Evolutionary conservation across 1,284 basidiomycete genomes (phyloP).

Genomic region (Prillingera fragicola): DNA sequence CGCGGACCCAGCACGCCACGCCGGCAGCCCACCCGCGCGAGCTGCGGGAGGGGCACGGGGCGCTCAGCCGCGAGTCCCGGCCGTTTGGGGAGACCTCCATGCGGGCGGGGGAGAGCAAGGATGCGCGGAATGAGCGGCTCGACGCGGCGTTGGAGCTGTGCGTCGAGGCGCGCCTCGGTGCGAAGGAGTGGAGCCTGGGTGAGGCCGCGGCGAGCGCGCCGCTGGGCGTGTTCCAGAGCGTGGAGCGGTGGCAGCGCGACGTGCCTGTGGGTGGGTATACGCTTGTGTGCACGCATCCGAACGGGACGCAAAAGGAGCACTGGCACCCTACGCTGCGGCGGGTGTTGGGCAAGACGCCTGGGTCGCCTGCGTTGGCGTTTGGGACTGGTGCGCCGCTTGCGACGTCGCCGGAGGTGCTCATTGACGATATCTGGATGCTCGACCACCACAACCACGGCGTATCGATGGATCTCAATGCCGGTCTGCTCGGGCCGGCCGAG

Average conservation of each 20-base stretch:
- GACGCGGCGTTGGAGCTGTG: constrained; percentile 9
- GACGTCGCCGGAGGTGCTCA: constrained; percentile 2
- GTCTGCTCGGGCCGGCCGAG: constrained; percentile 48
- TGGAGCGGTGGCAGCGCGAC: too few species aligned
- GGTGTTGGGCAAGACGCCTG: constrained; percentile 37
- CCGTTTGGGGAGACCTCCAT: constrained; percentile 13
- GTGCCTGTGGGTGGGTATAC: too few species aligned
- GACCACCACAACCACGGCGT: constrained; percentile 74
- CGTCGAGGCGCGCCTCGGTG: not conserved
- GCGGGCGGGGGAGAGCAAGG: constrained; percentile 13
- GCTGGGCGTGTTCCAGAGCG: too few species aligned
- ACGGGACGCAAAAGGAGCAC: too few species aligned
- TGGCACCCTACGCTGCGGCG: constrained; percentile 61
- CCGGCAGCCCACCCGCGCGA: constrained; percentile 62
- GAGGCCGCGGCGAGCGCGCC: constrained; percentile 5
- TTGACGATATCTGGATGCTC: constrained; percentile 74
- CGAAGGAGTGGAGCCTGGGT: constrained; percentile 10
- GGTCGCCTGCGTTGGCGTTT: not conserved
- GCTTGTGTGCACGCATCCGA: too few species aligned
- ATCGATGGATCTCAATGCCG: constrained; percentile 60
- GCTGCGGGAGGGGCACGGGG: constrained; percentile 2
- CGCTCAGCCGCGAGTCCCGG: constrained; percentile 16
- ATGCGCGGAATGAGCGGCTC: constrained; percentile 33
- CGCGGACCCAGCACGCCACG: constrained; percentile 62
- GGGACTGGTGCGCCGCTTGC: constrained; percentile 2